Conservation (phyloP, 129 eudicot species). For the Lactuca saligna region DNA sequence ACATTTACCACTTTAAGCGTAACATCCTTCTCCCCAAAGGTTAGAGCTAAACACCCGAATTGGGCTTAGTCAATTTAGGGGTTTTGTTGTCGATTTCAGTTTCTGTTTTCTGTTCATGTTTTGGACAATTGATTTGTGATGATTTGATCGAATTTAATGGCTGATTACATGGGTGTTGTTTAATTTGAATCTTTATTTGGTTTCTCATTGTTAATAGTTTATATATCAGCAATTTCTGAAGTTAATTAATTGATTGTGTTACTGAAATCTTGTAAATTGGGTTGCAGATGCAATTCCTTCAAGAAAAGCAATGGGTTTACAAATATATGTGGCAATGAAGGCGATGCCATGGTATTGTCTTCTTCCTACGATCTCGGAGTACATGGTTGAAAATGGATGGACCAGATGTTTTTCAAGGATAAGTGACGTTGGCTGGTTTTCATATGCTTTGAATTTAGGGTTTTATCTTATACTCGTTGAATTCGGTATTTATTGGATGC, state of each 20-base stretch:
- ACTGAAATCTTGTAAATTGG: conserved; percentile 9
- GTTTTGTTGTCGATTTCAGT: not conserved
- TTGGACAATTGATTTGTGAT: not conserved
- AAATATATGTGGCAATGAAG: conserved; percentile 92
- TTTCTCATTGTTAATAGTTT: not conserved
- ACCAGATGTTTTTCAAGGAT: conserved; percentile 76
- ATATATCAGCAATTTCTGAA: no score
- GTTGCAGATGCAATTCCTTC: conserved; percentile 72
- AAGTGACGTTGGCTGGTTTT: conserved; percentile 61
- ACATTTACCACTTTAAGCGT: conserved; percentile 25
- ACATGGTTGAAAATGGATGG: conserved; percentile 92
- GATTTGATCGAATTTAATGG: not conserved
- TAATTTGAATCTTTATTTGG: not conserved
- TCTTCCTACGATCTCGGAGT: conserved; percentile 75
- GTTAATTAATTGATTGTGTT: not conserved
- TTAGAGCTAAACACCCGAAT: not conserved
- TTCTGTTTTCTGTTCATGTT: not conserved
- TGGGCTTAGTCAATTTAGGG: not conserved
- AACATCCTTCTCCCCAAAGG: conserved; percentile 15
- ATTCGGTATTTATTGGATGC: conserved; percentile 96
- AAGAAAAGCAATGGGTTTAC: conserved; percentile 64
- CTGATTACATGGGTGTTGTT: not conserved
- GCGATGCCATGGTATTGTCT: conserved; percentile 88
- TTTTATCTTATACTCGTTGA: conserved; percentile 76
- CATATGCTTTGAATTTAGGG: conserved; percentile 40